Evolutionary conservation across 2,329 filamentous ascomycete genomes (phyloP).

Genomic region (Ophiostoma ulmi): DNA sequence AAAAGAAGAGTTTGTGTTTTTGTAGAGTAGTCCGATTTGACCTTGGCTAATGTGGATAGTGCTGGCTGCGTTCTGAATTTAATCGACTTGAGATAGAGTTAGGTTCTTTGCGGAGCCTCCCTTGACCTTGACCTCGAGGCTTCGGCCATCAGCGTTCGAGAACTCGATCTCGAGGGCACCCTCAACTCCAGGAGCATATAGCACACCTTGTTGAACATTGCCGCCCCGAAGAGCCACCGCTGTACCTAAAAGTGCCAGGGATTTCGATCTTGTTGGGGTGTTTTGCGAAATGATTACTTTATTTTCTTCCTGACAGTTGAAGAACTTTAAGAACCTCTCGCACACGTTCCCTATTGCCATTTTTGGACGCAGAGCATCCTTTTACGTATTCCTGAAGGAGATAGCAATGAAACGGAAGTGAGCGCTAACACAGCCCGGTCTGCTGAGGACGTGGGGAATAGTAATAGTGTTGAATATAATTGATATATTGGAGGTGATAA

Average conservation of each 20-base stretch:
- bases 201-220: background rate
- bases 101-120: background rate
- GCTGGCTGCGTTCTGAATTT: background rate
- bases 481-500: background rate
- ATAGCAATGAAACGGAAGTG: background rate
- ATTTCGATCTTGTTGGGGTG: background rate
- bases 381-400: background rate
- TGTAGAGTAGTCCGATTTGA: background rate
- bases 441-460: background rate
- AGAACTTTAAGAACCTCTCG: too few relatives aligned
- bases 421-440: background rate
- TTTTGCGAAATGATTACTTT: too few relatives aligned
- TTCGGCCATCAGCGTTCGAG: background rate
- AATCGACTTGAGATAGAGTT: background rate
- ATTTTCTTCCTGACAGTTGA: too few relatives aligned
- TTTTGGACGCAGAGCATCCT: background rate
- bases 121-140: conserved; percentile 1
- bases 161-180: background rate
- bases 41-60: conserved; percentile 5
- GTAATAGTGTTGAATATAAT: too few relatives aligned
- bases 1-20: background rate
- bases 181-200: background rate
- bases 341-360: background rate
- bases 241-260: background rate
- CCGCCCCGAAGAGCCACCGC: background rate